Percentiles rank a stretch among this genome's conserved stretches.
These are phyloP conservation scores for Cyclotella distinguenda DNA, from an alignment of 108 stramenopile genomes.

Conservation along the genomic window DNA sequence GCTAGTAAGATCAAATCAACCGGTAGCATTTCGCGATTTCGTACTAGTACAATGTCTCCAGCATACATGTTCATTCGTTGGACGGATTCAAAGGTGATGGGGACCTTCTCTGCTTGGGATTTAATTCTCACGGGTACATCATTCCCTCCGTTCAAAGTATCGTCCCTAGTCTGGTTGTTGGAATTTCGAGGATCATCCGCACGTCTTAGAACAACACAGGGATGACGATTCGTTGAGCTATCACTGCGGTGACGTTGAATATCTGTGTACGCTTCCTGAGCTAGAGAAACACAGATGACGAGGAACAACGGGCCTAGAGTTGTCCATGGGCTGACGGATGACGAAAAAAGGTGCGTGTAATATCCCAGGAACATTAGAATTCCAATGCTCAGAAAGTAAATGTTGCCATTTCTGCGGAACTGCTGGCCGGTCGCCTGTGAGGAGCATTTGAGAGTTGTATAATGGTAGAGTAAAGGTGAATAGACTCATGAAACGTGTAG, in stretches of 20 bases:
- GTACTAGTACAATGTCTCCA: slow-evolving; percentile 89
- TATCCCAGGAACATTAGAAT: slow-evolving; percentile 91
- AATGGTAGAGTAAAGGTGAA: neutral
- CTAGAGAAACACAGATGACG: slow-evolving; percentile 84
- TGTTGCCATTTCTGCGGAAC: slow-evolving; percentile 89
- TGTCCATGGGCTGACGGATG: slow-evolving; percentile 91
- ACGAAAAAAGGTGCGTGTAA: slow-evolving; percentile 78
- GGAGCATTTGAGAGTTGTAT: neutral
- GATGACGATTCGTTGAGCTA: slow-evolving; percentile 72
- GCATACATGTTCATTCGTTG: slow-evolving; percentile 76
- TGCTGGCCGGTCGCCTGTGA: slow-evolving; percentile 72
- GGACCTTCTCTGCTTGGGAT: slow-evolving; percentile 28
- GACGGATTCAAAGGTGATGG: slow-evolving; percentile 69
- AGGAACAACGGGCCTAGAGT: slow-evolving; percentile 89
- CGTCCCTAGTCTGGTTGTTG: slow-evolving; percentile 6
- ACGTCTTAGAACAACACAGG: slow-evolving; percentile 60
- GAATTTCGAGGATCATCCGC: slow-evolving; percentile 47
- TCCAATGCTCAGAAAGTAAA: slow-evolving; percentile 95
- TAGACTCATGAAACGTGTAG: neutral
- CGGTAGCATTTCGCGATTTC: slow-evolving; percentile 91
- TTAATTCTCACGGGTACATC: slow-evolving; percentile 56
- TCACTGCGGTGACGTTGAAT: slow-evolving; percentile 84
- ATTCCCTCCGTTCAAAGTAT: slow-evolving; percentile 39
- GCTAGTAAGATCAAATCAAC: slow-evolving; percentile 93
- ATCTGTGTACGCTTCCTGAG: slow-evolving; percentile 93